phyloP scores from a whole-genome alignment of 768 basidiomycete genomes.

The Arthromyces matolae region DNA sequence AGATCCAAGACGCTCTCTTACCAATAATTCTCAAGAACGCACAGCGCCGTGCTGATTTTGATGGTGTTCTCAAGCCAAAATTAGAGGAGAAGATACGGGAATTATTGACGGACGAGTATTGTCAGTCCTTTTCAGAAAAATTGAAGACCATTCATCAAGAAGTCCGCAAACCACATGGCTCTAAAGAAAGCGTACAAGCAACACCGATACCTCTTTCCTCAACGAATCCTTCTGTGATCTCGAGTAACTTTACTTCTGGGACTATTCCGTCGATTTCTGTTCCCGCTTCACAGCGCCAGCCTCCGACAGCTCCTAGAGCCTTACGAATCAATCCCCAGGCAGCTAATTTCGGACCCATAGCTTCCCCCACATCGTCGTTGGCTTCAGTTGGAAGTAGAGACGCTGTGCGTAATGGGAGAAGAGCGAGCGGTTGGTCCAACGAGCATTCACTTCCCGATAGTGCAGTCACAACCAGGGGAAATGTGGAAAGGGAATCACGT shows the following conservation, averaged over 20 bases:
- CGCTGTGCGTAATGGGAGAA: background rate
- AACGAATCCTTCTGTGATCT: background rate
- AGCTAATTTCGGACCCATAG: background rate
- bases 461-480: background rate
- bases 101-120: conserved; percentile 25
- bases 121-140: conserved; percentile 20
- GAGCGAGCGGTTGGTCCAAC: background rate
- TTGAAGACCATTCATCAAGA: conserved; percentile 13
- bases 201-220: background rate
- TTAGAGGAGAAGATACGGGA: conserved; percentile 13
- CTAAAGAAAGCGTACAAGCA: background rate
- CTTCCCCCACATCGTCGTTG: background rate
- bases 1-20: conserved; percentile 11
- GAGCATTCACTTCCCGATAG: background rate
- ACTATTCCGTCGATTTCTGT: background rate
- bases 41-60: conserved; percentile 10
- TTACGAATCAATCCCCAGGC: conserved; percentile 10
- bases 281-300: conserved; percentile 4
- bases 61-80: background rate
- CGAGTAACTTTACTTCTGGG: background rate
- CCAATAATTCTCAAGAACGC: conserved; percentile 17
- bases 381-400: background rate
- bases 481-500: background rate
- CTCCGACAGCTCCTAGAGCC: conserved; percentile 18
- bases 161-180: conserved; percentile 2